Evolutionary conservation across 345 rosid species (phyloP).

Genomic region (Populus euphratica): DNA sequence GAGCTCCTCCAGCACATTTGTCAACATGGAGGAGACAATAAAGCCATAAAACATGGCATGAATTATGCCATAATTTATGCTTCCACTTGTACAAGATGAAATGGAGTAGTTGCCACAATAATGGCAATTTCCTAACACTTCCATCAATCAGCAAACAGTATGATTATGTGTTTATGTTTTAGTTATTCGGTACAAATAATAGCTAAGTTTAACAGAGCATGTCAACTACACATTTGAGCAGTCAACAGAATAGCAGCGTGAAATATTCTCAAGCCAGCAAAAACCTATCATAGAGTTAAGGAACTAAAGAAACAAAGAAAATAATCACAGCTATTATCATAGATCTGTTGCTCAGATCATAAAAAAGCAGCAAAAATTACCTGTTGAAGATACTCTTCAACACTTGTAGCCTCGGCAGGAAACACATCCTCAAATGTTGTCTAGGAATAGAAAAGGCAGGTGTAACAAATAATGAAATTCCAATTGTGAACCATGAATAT

Average conservation of each 20-base stretch:
- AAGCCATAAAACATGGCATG: too few species aligned
- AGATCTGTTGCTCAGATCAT: background rate
- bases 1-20: too few species aligned
- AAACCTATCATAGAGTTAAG: background rate
- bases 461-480: background rate
- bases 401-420: constrained; percentile 89
- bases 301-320: background rate
- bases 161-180: background rate
- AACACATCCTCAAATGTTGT: constrained; percentile 96
- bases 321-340: background rate
- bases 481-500: background rate
- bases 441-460: constrained; percentile 34
- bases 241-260: background rate
- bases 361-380: constrained; percentile 33
- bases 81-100: too few species aligned
- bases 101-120: too few species aligned
- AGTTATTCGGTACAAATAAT: background rate
- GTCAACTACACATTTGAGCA: background rate
- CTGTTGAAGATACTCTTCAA: constrained; percentile 97
- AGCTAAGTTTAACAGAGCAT: background rate
- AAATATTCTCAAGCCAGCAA: background rate
- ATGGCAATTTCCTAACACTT: background rate
- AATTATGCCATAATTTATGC: too few species aligned
- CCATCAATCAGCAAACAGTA: background rate
- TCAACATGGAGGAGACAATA: too few species aligned